Conservation (phyloP, 2,329 filamentous ascomycete species). For the Madurella fahalii region DNA sequence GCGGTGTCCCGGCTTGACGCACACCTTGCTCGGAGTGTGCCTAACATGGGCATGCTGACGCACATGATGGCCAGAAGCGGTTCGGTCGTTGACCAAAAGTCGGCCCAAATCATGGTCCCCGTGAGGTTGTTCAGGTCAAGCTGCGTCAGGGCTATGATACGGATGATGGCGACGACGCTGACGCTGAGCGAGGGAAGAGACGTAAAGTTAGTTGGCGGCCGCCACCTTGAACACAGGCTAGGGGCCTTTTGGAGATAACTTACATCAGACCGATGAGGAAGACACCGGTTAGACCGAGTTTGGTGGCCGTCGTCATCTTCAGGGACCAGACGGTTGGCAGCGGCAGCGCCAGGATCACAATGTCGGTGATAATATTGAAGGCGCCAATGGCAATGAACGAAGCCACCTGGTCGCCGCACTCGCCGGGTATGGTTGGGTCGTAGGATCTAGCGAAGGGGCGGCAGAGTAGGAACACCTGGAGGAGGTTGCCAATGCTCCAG, state of each 20-base stretch:
- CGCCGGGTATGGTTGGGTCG: constrained; percentile 19
- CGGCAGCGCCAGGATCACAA: constrained; percentile 37
- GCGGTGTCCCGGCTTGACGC: constrained; percentile 10
- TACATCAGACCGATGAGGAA: constrained; percentile 37
- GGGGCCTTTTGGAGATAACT: constrained; percentile 2
- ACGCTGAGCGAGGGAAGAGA: constrained; percentile 25
- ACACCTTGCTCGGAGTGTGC: constrained; percentile 30
- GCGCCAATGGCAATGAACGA: constrained; percentile 37
- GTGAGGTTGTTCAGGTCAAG: constrained; percentile 38
- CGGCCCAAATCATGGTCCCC: constrained; percentile 37
- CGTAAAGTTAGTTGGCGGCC: not conserved
- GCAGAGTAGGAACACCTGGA: constrained; percentile 31
- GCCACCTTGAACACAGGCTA: not conserved
- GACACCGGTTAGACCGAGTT: constrained; percentile 36
- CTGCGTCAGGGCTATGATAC: constrained; percentile 35
- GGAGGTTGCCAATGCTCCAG: constrained; percentile 28
- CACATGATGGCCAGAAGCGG: constrained; percentile 40
- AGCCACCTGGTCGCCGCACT: constrained; percentile 34
- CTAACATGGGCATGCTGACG: constrained; percentile 40
- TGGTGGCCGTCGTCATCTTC: constrained; percentile 34
- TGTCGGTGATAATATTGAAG: constrained; percentile 36
- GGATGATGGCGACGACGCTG: constrained; percentile 37
- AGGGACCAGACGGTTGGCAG: constrained; percentile 37
- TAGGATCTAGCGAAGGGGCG: constrained; percentile 27
- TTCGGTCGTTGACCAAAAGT: constrained; percentile 39